Conservation (phyloP, 1,284 basidiomycete genomes). For the Porodaedalea pini region DNA sequence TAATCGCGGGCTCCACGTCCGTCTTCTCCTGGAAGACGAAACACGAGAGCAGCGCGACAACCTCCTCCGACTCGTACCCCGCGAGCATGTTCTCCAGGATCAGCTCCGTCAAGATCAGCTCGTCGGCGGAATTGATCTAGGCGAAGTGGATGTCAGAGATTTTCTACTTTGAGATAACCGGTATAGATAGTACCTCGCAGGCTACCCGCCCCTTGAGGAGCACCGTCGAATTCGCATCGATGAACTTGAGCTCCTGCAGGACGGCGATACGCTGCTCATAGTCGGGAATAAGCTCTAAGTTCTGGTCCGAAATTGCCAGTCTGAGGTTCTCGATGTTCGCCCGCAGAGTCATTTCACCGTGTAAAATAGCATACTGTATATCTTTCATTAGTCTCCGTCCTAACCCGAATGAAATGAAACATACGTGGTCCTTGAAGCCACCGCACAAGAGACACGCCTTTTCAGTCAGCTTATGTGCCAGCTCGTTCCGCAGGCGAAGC, state of each 20-base stretch:
- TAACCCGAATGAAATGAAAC: constrained; percentile 13
- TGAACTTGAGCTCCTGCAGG: constrained; percentile 87
- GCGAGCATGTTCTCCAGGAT: constrained; percentile 95
- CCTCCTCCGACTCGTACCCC: constrained; percentile 89
- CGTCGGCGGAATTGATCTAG: constrained; percentile 95
- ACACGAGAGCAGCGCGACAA: constrained; percentile 93
- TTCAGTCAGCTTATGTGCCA: constrained; percentile 42
- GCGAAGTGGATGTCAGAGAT: neutral
- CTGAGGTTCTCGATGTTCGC: constrained; percentile 74
- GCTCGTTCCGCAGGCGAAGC: constrained; percentile 56
- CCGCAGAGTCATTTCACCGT: constrained; percentile 72
- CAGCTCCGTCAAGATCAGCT: constrained; percentile 93
- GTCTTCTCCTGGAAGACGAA: constrained; percentile 99
- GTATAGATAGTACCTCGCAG: constrained; percentile 69
- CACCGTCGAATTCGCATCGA: constrained; percentile 92
- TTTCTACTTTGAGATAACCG: too few relatives aligned
- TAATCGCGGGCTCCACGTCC: constrained; percentile 78
- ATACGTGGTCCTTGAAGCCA: constrained; percentile 55
- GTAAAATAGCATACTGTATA: constrained; percentile 68
- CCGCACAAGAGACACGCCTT: constrained; percentile 56
- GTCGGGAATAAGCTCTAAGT: constrained; percentile 94
- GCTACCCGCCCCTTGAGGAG: constrained; percentile 96
- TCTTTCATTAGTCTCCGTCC: neutral
- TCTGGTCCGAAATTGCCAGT: constrained; percentile 88
- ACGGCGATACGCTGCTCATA: constrained; percentile 94